Evolutionary conservation across 768 basidiomycete species (phyloP).

Genomic region (Suillus decipiens): DNA sequence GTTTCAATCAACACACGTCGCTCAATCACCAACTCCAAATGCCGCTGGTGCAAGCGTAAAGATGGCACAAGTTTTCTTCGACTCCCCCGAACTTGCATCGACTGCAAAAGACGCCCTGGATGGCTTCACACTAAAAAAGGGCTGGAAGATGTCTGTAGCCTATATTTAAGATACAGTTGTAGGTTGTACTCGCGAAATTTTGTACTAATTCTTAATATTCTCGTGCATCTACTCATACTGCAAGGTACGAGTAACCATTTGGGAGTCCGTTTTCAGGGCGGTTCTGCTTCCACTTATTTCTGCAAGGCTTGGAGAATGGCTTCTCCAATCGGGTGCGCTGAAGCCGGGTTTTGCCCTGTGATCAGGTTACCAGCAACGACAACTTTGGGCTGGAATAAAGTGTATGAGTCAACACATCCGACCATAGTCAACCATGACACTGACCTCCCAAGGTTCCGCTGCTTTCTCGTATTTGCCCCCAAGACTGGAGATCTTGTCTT

Average conservation of each 20-base stretch:
- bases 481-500: constrained; percentile 60
- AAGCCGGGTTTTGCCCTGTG: constrained; percentile 78
- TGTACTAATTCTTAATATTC: constrained; percentile 14
- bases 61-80: constrained; percentile 80
- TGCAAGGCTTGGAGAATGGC: constrained; percentile 55
- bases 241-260: neutral
- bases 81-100: constrained; percentile 69
- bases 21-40: constrained; percentile 67
- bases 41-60: constrained; percentile 68
- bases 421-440: constrained; percentile 24
- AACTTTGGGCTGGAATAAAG: constrained; percentile 39
- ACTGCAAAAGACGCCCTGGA: constrained; percentile 82
- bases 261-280: neutral
- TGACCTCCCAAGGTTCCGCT: constrained; percentile 54
- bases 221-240: neutral
- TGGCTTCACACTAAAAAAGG: constrained; percentile 85
- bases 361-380: constrained; percentile 59
- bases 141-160: constrained; percentile 79
- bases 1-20: constrained; percentile 70
- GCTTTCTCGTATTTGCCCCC: constrained; percentile 71
- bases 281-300: constrained; percentile 8
- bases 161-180: constrained; percentile 46
- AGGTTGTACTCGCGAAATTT: constrained; percentile 11
- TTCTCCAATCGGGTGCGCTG: constrained; percentile 56
- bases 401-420: neutral